Evolutionary conservation across 2,329 filamentous ascomycete genomes (phyloP), one percentile per base, ranked within the genome.

Genomic region (Aspergillus cejpii): DNA sequence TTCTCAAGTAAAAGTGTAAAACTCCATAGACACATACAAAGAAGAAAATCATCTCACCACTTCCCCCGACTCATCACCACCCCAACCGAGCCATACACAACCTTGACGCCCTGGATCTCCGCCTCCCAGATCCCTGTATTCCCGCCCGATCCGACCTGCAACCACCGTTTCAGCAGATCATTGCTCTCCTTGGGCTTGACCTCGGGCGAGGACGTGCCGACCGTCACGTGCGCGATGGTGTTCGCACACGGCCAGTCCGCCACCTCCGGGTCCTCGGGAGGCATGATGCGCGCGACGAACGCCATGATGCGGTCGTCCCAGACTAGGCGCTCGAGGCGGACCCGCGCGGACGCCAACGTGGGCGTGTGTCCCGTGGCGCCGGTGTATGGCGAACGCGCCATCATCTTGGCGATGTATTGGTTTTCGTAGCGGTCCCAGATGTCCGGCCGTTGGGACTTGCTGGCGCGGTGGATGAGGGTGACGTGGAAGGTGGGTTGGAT

Each of bases 181-280:
- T 98, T 98, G 70, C 90, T 94, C 73, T 98, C 91, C 67, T 86
- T 90, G 0, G 92, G 91, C 71, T 96, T 97, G 58, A 97, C 80
- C 6, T 74, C 66, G 37, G 74, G 67, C 53, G 82, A 78, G 7
- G 81, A 79, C 0, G 92, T 98, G 15, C 92, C 92, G 6, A 97
- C 75, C 0, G 92, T 98, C 48, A 98, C 80, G 63, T 98, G 92
- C 8, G 90, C 81, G 24, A 94, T 75, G 11, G 75, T 68, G 61
- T 98, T 98, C 34, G 79, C 77, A 49, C 83, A 91, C 44, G 81
- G 74, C 80, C 83, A 87, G 37, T 71, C 49, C 66, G 53, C 44
- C 39, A 56, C 69, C 11, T 77, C 68, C 45, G 81, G 24, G 10
- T 51, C 52, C 1, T 58, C 54, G 2, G 57, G 45, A 6, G 70